A percentile compares a stretch with the other conserved stretches of the same genome.
Evolutionary conservation across 805 yeast genomes (phyloP).

Genomic region (Myxozyma neglecta): DNA sequence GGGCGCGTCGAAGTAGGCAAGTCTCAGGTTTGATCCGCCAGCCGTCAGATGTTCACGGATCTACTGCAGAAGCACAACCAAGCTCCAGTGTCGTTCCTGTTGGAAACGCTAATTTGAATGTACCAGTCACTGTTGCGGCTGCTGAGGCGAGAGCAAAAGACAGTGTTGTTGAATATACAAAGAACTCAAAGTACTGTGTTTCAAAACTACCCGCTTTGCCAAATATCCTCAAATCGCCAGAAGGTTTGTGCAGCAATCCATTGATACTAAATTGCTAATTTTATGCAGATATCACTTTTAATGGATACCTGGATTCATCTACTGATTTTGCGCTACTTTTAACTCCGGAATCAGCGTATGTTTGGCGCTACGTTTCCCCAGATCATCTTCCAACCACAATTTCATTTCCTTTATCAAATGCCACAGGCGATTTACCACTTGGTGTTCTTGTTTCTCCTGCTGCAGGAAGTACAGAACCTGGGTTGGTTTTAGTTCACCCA

Average conservation of each 20-base stretch:
- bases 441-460: constrained; percentile 61
- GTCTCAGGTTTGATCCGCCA: constrained; percentile 22
- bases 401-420: constrained; percentile 47
- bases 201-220: constrained; percentile 60
- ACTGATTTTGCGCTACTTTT: constrained; percentile 54
- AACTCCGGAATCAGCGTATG: constrained; percentile 53
- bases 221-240: constrained; percentile 37
- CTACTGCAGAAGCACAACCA: background rate
- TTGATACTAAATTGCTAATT: background rate
- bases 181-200: constrained; percentile 59
- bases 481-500: constrained; percentile 65
- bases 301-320: constrained; percentile 50
- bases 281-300: constrained; percentile 30
- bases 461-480: constrained; percentile 58
- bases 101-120: background rate
- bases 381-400: constrained; percentile 60
- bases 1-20: constrained; percentile 24
- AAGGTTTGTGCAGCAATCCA: background rate
- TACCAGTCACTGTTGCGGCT: background rate
- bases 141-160: constrained; percentile 12
- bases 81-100: background rate
- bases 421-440: constrained; percentile 35
- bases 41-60: constrained; percentile 3
- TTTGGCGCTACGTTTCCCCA: constrained; percentile 67
- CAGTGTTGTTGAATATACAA: constrained; percentile 52